Evolutionary conservation across 768 basidiomycete species (phyloP).

Genomic region (Terana coerulea): DNA sequence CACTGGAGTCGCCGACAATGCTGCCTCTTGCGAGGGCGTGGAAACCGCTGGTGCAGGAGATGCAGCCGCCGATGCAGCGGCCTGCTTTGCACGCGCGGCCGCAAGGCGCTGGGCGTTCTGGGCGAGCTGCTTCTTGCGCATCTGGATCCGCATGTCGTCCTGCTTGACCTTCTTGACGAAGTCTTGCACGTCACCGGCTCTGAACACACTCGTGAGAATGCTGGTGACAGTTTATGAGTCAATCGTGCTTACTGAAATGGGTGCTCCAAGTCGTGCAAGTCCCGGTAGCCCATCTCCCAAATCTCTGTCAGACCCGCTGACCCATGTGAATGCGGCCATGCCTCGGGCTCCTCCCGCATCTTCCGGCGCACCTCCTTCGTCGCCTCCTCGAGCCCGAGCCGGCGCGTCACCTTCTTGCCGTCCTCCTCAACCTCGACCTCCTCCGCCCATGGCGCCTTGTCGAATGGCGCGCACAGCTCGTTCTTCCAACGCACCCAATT

Average conservation of each 20-base stretch:
- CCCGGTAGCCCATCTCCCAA: conserved; percentile 79
- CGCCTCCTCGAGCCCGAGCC: conserved; percentile 58
- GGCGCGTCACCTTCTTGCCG: conserved; percentile 28
- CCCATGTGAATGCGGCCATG: conserved; percentile 65
- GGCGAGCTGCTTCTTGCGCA: conserved; percentile 39
- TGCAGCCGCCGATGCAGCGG: conserved; percentile 17
- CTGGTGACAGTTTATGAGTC: background rate
- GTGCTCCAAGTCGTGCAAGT: conserved; percentile 55
- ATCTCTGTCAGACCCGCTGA: conserved; percentile 73
- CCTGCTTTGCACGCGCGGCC: conserved; percentile 39
- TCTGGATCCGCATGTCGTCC: conserved; percentile 60
- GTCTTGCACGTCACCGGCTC: conserved; percentile 70
- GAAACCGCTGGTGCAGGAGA: conserved; percentile 22
- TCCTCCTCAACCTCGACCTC: conserved; percentile 36
- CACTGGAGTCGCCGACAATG: background rate
- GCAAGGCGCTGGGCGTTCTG: conserved; percentile 35
- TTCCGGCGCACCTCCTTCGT: conserved; percentile 48
- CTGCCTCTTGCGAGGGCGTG: conserved; percentile 16
- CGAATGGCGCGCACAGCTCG: conserved; percentile 74
- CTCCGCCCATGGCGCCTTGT: conserved; percentile 60
- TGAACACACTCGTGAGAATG: conserved; percentile 22
- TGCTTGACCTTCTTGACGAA: conserved; percentile 69
- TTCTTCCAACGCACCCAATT: conserved; percentile 94
- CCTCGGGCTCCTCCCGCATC: conserved; percentile 53
- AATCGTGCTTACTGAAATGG: conserved; percentile 55